These are phyloP conservation scores for Citrullus mucosospermus DNA, from an alignment of 306 rosid species.

Conservation along the genomic window DNA sequence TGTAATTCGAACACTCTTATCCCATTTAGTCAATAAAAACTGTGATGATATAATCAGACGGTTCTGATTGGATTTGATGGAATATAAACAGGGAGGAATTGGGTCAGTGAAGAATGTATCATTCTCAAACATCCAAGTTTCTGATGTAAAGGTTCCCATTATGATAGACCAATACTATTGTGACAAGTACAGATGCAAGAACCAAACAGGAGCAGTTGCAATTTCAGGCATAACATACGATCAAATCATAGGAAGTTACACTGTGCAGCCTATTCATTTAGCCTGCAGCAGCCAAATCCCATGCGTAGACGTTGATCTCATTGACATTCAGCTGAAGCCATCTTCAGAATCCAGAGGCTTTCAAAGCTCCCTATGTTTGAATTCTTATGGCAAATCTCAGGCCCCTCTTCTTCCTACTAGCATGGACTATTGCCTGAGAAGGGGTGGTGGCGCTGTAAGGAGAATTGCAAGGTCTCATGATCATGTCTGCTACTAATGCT, in stretches of 20 bases:
- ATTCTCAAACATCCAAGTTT: constrained; percentile 60
- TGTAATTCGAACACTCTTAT: no score
- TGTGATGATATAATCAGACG: background rate
- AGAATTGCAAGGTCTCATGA: constrained; percentile 57
- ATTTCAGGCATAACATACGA: constrained; percentile 52
- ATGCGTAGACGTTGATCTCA: constrained; percentile 63
- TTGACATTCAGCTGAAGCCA: constrained; percentile 54
- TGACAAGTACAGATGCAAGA: constrained; percentile 68
- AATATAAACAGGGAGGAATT: constrained; percentile 53
- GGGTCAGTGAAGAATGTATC: constrained; percentile 85
- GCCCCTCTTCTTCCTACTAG: constrained; percentile 51
- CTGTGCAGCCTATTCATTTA: constrained; percentile 49
- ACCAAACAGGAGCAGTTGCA: constrained; percentile 49
- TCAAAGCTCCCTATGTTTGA: constrained; percentile 43
- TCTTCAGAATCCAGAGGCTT: constrained; percentile 16
- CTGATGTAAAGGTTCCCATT: constrained; percentile 58
- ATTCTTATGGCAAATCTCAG: constrained; percentile 67
- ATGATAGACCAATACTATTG: constrained; percentile 82
- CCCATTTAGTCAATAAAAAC: background rate
- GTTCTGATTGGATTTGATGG: background rate
- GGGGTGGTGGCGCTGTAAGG: constrained; percentile 35
- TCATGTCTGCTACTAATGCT: constrained; percentile 20
- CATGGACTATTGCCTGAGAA: constrained; percentile 67
- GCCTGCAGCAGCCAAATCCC: constrained; percentile 73
- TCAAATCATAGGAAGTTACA: constrained; percentile 45